phyloP scores from a whole-genome alignment of 306 rosid species.

The Trifolium dubium region DNA sequence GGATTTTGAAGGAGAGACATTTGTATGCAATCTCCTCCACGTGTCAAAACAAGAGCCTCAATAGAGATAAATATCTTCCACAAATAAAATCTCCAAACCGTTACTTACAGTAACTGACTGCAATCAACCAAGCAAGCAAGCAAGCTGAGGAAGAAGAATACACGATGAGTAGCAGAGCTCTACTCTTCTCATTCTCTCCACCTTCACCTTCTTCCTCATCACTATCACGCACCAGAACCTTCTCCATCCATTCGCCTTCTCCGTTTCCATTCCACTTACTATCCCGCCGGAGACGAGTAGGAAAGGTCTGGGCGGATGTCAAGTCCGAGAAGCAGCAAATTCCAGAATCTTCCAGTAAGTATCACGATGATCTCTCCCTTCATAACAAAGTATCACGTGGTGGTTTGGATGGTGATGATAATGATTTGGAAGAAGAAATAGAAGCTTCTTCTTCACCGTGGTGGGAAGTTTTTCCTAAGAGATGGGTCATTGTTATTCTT shows the following conservation, averaged over 20 bases:
- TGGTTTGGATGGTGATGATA: slow-evolving; percentile 46
- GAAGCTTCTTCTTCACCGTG: slow-evolving; percentile 36
- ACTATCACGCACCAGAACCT: slow-evolving; percentile 34
- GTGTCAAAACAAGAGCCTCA: slow-evolving; percentile 61
- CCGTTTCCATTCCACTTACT: slow-evolving; percentile 14
- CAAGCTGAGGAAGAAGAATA: not conserved
- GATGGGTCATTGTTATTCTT: slow-evolving; percentile 93
- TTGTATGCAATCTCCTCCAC: slow-evolving; percentile 46
- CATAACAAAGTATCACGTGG: slow-evolving; percentile 40
- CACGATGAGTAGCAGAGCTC: slow-evolving; percentile 66
- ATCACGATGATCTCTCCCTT: slow-evolving; percentile 42
- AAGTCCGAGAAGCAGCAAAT: slow-evolving; percentile 64
- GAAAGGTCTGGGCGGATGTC: slow-evolving; percentile 68
- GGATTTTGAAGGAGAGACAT: not conserved
- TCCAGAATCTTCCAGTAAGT: slow-evolving; percentile 48
- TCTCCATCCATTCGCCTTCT: slow-evolving; percentile 1
- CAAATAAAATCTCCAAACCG: slow-evolving; percentile 17
- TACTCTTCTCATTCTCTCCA: slow-evolving; percentile 60
- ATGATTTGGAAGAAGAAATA: slow-evolving; percentile 16
- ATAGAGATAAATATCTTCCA: slow-evolving; percentile 55
- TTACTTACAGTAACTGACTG: slow-evolving; percentile 23
- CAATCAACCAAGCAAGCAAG: not conserved
- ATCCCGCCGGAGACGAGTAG: slow-evolving; percentile 40
- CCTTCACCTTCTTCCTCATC: slow-evolving; percentile 40
- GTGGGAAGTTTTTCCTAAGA: slow-evolving; percentile 81